phyloP scores from a whole-genome alignment of 1,284 basidiomycete genomes.

The Leccinum pallidistipes region DNA sequence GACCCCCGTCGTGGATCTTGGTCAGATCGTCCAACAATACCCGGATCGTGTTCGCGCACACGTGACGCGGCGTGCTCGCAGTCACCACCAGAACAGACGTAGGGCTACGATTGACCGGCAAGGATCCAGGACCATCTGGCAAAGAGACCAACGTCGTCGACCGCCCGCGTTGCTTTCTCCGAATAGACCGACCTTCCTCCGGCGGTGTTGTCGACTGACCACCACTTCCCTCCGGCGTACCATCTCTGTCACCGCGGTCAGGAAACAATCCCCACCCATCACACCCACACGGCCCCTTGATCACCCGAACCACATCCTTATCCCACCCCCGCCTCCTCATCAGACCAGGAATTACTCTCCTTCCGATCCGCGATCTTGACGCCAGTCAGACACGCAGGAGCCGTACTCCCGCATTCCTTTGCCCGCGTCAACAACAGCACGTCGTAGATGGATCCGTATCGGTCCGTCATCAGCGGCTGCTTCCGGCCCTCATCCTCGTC shows the following conservation, averaged over 20 bases:
- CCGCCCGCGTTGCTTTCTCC: constrained; percentile 41
- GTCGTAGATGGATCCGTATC: constrained; percentile 95
- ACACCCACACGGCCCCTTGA: constrained; percentile 61
- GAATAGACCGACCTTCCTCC: constrained; percentile 25
- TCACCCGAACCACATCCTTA: constrained; percentile 50
- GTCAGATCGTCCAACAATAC: constrained; percentile 79
- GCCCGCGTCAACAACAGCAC: constrained; percentile 75
- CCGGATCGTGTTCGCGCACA: constrained; percentile 76
- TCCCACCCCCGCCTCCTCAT: constrained; percentile 46
- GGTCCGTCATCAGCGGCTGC: constrained; percentile 75
- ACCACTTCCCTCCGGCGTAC: constrained; percentile 13
- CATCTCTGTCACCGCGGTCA: not conserved
- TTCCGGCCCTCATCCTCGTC: constrained; percentile 50
- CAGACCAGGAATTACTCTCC: constrained; percentile 74
- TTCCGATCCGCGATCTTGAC: constrained; percentile 83
- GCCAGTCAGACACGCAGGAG: constrained; percentile 83
- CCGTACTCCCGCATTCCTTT: constrained; percentile 69
- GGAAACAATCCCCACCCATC: constrained; percentile 39
- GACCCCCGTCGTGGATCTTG: constrained; percentile 83
- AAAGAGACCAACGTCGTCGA: constrained; percentile 39
- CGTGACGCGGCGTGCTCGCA: constrained; percentile 62
- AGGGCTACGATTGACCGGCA: constrained; percentile 16
- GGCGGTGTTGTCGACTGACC: constrained; percentile 12
- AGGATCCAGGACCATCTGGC: constrained; percentile 14
- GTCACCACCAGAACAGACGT: constrained; percentile 57